A percentile compares a stretch with the other conserved stretches of the same genome.
Evolutionary conservation across 1,284 basidiomycete genomes (phyloP).

Genomic region (Irpex rosettiformis): DNA sequence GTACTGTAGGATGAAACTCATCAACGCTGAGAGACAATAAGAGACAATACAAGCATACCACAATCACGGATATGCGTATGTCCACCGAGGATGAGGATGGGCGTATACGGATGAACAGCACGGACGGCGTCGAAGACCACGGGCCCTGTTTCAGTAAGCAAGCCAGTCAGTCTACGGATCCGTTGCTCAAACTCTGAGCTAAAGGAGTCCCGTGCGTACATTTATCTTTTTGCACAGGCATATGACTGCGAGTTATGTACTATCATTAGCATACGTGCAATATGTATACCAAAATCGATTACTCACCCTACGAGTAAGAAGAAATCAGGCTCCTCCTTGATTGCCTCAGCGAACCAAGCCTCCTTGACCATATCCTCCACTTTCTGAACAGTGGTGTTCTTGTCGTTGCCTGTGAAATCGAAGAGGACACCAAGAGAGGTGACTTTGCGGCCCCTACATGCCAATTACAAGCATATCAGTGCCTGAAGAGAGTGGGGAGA

Average conservation of each 20-base stretch:
- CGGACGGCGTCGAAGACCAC: conserved; percentile 74
- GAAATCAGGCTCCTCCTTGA: conserved; percentile 76
- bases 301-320: conserved; percentile 70
- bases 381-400: conserved; percentile 71
- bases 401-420: conserved; percentile 63
- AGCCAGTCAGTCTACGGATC: conserved; percentile 17
- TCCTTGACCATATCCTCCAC: conserved; percentile 77
- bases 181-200: conserved; percentile 15
- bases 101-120: conserved; percentile 65
- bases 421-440: conserved; percentile 82
- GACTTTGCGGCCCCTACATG: conserved; percentile 58
- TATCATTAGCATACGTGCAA: no score
- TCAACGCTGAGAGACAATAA: neutral
- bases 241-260: conserved; percentile 61
- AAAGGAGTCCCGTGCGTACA: conserved; percentile 43
- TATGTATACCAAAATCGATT: no score
- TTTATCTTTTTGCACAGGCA: conserved; percentile 63
- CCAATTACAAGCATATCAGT: neutral
- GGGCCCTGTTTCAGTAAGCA: conserved; percentile 45
- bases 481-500: neutral
- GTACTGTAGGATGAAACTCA: conserved; percentile 27
- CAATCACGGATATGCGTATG: conserved; percentile 82
- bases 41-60: conserved; percentile 33
- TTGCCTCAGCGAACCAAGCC: conserved; percentile 73
- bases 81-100: conserved; percentile 79